Percentiles rank a stretch among this genome's conserved stretches.
Conservation (phyloP, 1,284 basidiomycete species). For the Ustilago sp. region DNA sequence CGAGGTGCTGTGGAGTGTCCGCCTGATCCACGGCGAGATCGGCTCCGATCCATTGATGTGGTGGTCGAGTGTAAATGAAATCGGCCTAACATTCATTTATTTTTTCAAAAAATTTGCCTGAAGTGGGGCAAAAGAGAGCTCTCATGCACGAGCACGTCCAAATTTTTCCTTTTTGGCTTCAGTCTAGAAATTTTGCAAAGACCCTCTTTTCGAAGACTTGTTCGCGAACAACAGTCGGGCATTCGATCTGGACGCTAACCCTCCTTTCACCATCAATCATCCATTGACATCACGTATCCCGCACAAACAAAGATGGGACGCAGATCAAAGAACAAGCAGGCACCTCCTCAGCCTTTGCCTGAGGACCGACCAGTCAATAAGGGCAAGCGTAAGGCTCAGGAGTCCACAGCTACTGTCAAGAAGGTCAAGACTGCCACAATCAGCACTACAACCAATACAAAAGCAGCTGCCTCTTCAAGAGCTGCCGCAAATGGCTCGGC, state of each 20-base stretch:
- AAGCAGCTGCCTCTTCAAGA: conserved; percentile 20
- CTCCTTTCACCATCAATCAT: conserved; percentile 9
- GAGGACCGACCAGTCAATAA: conserved; percentile 71
- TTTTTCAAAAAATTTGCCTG: conserved; percentile 2
- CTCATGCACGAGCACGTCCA: conserved; percentile 20
- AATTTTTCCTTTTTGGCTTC: conserved; percentile 21
- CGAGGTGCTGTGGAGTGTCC: neutral
- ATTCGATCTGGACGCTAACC: neutral
- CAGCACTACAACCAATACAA: conserved; percentile 10
- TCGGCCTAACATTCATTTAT: neutral
- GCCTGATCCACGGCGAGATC: neutral
- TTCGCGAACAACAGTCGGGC: neutral
- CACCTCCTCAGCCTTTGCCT: conserved; percentile 77
- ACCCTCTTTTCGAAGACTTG: conserved; percentile 6
- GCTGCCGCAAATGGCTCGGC: conserved; percentile 48
- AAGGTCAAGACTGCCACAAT: conserved; percentile 41
- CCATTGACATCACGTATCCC: conserved; percentile 2
- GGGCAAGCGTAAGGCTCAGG: conserved; percentile 70
- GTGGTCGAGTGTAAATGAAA: neutral
- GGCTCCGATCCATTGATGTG: neutral
- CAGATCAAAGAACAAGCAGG: conserved; percentile 90
- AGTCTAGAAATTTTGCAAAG: conserved; percentile 2
- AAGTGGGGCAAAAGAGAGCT: neutral
- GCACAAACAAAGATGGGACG: conserved; percentile 77
- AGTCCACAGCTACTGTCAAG: conserved; percentile 55